Evolutionary conservation across 208 protist genomes (phyloP).

Genomic region (Zelonia costaricensis): DNA sequence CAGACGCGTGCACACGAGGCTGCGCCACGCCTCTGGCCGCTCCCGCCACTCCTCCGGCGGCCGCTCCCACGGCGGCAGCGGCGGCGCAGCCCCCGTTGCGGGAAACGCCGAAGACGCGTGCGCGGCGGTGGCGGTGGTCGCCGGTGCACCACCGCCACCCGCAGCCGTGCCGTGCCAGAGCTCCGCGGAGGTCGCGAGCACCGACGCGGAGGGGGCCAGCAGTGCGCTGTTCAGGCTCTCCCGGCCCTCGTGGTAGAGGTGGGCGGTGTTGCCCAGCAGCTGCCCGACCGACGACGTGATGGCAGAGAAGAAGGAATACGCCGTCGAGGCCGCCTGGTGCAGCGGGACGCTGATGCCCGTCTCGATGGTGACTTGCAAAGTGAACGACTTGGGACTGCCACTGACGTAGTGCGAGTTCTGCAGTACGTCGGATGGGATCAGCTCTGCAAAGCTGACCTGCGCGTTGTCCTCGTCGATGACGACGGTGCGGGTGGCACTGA

Average conservation of each 20-base stretch:
- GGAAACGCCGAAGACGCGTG: background rate
- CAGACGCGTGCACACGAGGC: conserved; percentile 44
- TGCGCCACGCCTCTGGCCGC: conserved; percentile 54
- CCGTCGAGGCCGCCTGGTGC: conserved; percentile 53
- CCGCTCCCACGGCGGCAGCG: conserved; percentile 53
- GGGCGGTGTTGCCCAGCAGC: conserved; percentile 43
- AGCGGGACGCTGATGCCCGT: conserved; percentile 63
- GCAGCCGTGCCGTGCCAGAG: conserved; percentile 5
- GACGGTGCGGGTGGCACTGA: conserved; percentile 27
- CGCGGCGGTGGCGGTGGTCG: background rate
- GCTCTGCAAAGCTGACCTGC: conserved; percentile 57
- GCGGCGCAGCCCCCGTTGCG: background rate
- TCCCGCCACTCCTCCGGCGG: conserved; percentile 59
- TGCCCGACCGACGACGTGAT: conserved; percentile 53
- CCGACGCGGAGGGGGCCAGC: background rate
- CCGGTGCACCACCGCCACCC: background rate
- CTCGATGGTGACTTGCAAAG: conserved; percentile 56
- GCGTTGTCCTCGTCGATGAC: conserved; percentile 25
- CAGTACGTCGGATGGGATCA: conserved; percentile 41
- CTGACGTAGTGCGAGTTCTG: conserved; percentile 35
- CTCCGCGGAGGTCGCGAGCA: background rate
- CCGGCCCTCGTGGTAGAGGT: conserved; percentile 49
- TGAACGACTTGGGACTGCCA: conserved; percentile 29
- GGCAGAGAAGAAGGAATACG: conserved; percentile 61
- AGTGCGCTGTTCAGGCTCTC: conserved; percentile 28